Evolutionary conservation across 2,329 filamentous ascomycete genomes (phyloP).

Genomic region (Ceratocystiopsis sp.): DNA sequence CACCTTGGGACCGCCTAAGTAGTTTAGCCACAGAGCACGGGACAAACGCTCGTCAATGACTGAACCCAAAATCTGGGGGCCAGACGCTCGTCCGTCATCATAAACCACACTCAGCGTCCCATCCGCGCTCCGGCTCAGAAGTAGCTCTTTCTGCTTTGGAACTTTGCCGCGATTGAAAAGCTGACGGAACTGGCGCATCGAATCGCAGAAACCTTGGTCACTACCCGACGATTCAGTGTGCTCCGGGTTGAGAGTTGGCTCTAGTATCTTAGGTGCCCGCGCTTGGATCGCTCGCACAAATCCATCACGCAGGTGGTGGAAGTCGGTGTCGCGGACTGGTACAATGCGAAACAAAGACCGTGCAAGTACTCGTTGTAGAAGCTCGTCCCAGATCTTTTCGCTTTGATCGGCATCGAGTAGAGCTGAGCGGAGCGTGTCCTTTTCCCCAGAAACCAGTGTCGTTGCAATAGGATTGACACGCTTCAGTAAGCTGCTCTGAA

Average conservation of each 20-base stretch:
- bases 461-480: slow-evolving; percentile 64
- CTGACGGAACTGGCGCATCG: slow-evolving; percentile 61
- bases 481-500: slow-evolving; percentile 63
- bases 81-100: slow-evolving; percentile 31
- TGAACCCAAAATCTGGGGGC: slow-evolving; percentile 44
- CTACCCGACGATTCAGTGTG: too few relatives aligned
- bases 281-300: slow-evolving; percentile 75
- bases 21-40: slow-evolving; percentile 74
- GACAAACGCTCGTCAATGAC: slow-evolving; percentile 68
- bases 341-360: slow-evolving; percentile 68
- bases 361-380: slow-evolving; percentile 49
- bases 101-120: slow-evolving; percentile 55
- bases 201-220: slow-evolving; percentile 41
- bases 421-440: slow-evolving; percentile 49
- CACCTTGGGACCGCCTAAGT: slow-evolving; percentile 71
- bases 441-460: slow-evolving; percentile 68
- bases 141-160: slow-evolving; percentile 61
- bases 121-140: slow-evolving; percentile 48
- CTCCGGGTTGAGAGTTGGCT: too few relatives aligned
- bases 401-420: slow-evolving; percentile 55
- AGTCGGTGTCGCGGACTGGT: slow-evolving; percentile 87
- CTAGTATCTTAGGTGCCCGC: slow-evolving; percentile 33
- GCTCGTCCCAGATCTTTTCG: slow-evolving; percentile 55
- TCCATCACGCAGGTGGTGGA: slow-evolving; percentile 78
- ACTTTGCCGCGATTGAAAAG: slow-evolving; percentile 71